These are phyloP conservation scores for Saussurea involucrata DNA, from an alignment of 129 eudicot species.

Conservation along the genomic window DNA sequence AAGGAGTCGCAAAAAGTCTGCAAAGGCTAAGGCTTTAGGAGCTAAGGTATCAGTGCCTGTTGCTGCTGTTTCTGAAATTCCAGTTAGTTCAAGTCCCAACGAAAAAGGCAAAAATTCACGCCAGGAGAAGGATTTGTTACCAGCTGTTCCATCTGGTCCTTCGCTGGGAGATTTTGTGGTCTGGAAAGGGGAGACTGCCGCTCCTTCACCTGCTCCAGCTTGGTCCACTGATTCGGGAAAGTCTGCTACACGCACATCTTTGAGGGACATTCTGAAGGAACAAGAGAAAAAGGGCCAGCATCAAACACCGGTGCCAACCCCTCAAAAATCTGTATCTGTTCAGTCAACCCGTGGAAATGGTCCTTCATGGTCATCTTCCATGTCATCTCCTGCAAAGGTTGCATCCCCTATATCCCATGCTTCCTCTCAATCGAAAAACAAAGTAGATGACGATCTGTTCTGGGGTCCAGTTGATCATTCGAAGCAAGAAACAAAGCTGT, in stretches of 20 bases:
- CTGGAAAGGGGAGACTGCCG: constrained; percentile 80
- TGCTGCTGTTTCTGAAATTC: constrained; percentile 41
- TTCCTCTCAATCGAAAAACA: constrained; percentile 49
- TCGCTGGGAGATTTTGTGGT: constrained; percentile 86
- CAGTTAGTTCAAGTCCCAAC: constrained; percentile 47
- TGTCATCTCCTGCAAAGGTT: constrained; percentile 59
- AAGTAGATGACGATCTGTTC: constrained; percentile 83
- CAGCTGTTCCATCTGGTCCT: constrained; percentile 78
- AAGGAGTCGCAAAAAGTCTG: constrained; percentile 86
- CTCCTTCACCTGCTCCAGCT: constrained; percentile 72
- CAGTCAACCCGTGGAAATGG: constrained; percentile 50
- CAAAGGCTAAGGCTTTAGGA: constrained; percentile 69
- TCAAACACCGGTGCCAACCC: constrained; percentile 28
- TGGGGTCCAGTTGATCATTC: constrained; percentile 95
- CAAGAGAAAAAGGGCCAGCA: constrained; percentile 57
- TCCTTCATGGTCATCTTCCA: constrained; percentile 50
- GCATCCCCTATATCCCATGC: constrained; percentile 48
- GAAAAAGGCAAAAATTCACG: constrained; percentile 59
- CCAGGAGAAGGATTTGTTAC: constrained; percentile 56
- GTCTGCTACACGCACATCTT: constrained; percentile 44
- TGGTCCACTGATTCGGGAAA: constrained; percentile 93
- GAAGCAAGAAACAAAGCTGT: constrained; percentile 79
- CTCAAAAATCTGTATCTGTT: constrained; percentile 43
- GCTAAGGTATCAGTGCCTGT: constrained; percentile 50
- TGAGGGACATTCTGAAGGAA: constrained; percentile 91